Conservation (phyloP, 345 rosid species). For the Corchorus olitorius region DNA sequence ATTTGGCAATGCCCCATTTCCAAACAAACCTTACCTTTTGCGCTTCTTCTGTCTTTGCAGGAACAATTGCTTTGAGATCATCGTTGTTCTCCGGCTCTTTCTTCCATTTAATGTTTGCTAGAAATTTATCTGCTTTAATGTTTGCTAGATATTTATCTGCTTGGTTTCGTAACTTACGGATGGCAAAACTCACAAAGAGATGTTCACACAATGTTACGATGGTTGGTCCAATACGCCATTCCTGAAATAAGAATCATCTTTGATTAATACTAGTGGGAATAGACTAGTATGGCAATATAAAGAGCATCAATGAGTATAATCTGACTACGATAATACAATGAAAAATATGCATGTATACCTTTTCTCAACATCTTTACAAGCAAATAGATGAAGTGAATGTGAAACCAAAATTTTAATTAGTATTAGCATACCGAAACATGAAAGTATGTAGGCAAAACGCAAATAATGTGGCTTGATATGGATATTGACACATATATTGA, state of each 20-base stretch:
- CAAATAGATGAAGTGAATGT: not conserved
- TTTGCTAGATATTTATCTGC: constrained; percentile 46
- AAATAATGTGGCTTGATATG: not conserved
- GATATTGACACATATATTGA: not conserved
- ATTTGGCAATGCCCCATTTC: constrained; percentile 76
- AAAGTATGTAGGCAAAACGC: not conserved
- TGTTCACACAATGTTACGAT: constrained; percentile 81
- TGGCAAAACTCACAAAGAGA: constrained; percentile 86
- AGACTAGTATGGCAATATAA: not conserved
- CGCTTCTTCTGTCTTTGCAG: constrained; percentile 29
- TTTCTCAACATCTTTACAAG: not conserved
- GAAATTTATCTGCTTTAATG: constrained; percentile 48
- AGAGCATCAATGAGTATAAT: not conserved
- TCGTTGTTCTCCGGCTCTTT: constrained; percentile 30
- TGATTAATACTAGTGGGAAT: not conserved
- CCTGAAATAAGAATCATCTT: constrained; percentile 43
- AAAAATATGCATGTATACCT: not conserved
- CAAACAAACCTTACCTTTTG: constrained; percentile 52
- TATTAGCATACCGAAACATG: not conserved
- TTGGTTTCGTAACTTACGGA: constrained; percentile 65
- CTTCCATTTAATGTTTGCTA: constrained; percentile 39
- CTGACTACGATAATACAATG: not conserved
- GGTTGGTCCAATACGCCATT: constrained; percentile 88
- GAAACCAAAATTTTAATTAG: not conserved
- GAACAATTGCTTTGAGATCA: constrained; percentile 34